Base-by-base conservation (phyloP, 2,329 filamentous ascomycete genomes). In the Colletotrichum costaricense region DNA sequence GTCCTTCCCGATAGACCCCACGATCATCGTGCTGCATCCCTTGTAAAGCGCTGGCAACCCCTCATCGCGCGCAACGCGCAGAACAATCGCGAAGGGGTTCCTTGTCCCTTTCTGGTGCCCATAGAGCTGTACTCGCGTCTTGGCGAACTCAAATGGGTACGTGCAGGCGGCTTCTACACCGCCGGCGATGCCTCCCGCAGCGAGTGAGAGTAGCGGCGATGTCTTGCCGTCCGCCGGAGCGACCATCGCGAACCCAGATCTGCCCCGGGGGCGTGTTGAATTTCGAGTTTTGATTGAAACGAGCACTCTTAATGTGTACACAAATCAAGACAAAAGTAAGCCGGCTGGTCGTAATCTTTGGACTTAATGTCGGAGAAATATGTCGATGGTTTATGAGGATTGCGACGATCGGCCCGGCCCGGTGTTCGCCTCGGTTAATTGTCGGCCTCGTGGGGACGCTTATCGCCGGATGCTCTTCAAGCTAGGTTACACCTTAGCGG, bases 11-110 rank as follows among this genome's bases (percentile, higher is more conserved):
- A 71, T 24, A 14, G 68, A 71, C 2, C 68, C 68, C 5, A 71
- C 56, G 46, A 71, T 60, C 68, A 71, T 62, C n/a, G 68, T 67
- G 46, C 68, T 71, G 55, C 68, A 71, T 9, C 68, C 68, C 56
- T 67, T 71, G 63, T 71, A 71, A 19, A 71, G 56, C 12, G 68
- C 56, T 3, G 52, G 19, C 33, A 62, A 5, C 3, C 68, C 68
- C 33, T 71, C 68, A 1, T 71, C 68, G 42, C 63, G 68, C 0
- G 68, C 68, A 5, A 71, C 68, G 26, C 68, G 68, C 19, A 71
- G 56, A 14, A 71, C 68, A 5, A 67, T 19, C 5, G 68, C 68
- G 6, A 71, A 67, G 2, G 68, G 68, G 6, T 71, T 71, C 4
- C 68, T 46, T 16, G 68, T 62, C 0, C 68, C 68, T 24, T 67